These are phyloP conservation scores for Amoebophrya sp. DNA, from an alignment of 169 alveolate species.

Conservation along the genomic window DNA sequence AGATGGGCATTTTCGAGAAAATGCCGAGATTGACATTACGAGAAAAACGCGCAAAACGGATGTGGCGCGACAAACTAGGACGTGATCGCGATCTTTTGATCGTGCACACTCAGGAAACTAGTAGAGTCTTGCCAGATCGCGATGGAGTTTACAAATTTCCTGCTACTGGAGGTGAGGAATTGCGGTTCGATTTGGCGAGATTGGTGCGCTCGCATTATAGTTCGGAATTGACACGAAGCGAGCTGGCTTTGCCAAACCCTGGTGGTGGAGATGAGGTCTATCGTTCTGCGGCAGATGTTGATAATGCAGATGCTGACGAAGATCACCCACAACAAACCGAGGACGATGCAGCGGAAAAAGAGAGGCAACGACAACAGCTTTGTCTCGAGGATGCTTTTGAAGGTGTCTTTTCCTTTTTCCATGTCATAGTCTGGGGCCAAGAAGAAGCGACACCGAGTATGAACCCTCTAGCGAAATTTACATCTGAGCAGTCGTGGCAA, in stretches of 20 bases:
- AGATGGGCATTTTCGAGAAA: background rate
- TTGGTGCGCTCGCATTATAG: background rate
- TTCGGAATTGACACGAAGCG: background rate
- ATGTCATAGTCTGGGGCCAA: background rate
- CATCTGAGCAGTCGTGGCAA: background rate
- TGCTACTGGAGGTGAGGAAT: too few relatives aligned
- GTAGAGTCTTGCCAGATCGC: background rate
- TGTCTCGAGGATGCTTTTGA: background rate
- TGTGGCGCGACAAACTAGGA: background rate
- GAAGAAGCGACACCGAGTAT: background rate
- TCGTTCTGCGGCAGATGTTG: background rate
- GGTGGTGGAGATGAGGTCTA: background rate
- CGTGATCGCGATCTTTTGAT: background rate
- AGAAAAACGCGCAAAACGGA: background rate
- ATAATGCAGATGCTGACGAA: background rate
- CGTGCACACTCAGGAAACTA: background rate
- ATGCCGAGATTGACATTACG: background rate
- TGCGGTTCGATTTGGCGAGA: background rate
- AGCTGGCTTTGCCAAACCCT: background rate
- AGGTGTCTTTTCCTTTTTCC: background rate
- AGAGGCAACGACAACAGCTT: background rate
- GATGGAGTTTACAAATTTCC: background rate
- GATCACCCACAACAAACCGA: too few relatives aligned
- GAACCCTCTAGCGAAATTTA: too few relatives aligned
- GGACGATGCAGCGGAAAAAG: background rate